Evolutionary conservation across 1,284 basidiomycete genomes (phyloP).

Genomic region (Coniferiporia weirii): DNA sequence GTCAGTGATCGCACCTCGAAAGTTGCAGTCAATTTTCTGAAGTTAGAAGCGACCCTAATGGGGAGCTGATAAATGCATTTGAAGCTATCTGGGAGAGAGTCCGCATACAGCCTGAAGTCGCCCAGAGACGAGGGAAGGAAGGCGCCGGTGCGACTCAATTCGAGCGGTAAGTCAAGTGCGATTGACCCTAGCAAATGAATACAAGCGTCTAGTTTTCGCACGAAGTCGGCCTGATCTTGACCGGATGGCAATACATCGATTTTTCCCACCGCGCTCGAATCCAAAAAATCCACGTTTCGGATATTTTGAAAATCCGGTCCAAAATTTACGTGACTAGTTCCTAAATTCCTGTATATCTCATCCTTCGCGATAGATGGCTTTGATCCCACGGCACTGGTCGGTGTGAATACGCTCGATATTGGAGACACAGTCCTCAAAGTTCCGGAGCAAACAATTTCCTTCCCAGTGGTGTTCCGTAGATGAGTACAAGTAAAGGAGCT

Average conservation of each 20-base stretch:
- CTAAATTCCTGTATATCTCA: slow-evolving; percentile 6
- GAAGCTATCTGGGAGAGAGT: slow-evolving; percentile 28
- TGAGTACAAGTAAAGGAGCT: slow-evolving; percentile 4
- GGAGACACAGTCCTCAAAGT: slow-evolving; percentile 10
- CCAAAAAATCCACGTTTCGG: slow-evolving; percentile 25
- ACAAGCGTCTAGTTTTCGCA: slow-evolving; percentile 32
- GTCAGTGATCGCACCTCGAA: slow-evolving; percentile 29
- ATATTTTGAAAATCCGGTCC: slow-evolving; percentile 31
- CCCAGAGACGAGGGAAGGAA: slow-evolving; percentile 30
- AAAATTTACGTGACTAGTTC: slow-evolving; percentile 25
- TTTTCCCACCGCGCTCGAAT: slow-evolving; percentile 26
- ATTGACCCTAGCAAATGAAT: slow-evolving; percentile 32
- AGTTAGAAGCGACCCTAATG: slow-evolving; percentile 26
- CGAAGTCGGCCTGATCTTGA: slow-evolving; percentile 27
- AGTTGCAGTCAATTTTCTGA: slow-evolving; percentile 24
- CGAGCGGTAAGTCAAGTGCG: slow-evolving; percentile 21
- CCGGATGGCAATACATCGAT: slow-evolving; percentile 24
- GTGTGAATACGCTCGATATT: not conserved
- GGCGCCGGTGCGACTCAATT: slow-evolving; percentile 25
- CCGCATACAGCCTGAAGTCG: slow-evolving; percentile 25
- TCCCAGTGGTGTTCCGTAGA: not conserved
- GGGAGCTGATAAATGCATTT: slow-evolving; percentile 31
- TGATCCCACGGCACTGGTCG: not conserved
- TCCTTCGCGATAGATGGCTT: not conserved
- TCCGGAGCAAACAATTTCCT: slow-evolving; percentile 27